Evolutionary conservation across 768 basidiomycete species (phyloP).

Genomic region (Kwoniella shandongensis): DNA sequence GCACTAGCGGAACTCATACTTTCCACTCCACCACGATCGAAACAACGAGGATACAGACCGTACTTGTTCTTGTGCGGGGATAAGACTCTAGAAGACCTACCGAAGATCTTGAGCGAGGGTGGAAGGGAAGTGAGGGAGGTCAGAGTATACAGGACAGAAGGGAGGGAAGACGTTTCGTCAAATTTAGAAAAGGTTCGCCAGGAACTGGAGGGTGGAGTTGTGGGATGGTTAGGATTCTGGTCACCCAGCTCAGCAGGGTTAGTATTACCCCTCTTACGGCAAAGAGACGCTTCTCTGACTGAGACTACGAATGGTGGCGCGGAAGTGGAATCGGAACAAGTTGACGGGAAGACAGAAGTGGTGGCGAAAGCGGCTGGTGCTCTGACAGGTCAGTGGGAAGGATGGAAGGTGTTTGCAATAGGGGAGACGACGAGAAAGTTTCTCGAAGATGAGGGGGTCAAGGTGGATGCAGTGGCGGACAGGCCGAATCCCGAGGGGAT

Average conservation of each 20-base stretch:
- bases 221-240: constrained; percentile 19
- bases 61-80: constrained; percentile 13
- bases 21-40: background rate
- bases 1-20: constrained; percentile 4
- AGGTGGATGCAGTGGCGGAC: constrained; percentile 15
- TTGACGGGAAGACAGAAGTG: background rate
- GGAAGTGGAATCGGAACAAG: background rate
- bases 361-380: background rate
- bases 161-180: background rate
- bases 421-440: constrained; percentile 16
- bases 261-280: background rate
- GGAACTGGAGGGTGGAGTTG: background rate
- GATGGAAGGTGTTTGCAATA: constrained; percentile 17
- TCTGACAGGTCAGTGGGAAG: background rate
- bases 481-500: constrained; percentile 13
- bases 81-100: constrained; percentile 9
- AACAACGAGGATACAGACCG: background rate
- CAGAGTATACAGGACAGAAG: constrained; percentile 5
- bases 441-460: constrained; percentile 11
- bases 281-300: background rate
- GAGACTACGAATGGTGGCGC: background rate
- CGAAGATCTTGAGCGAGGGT: background rate
- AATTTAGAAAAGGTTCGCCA: background rate
- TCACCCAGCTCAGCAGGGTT: constrained; percentile 14
- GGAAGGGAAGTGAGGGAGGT: constrained; percentile 10